Conservation (phyloP, 225 moss, liverwort and hornwort genomes). For the Ulota crispa region DNA sequence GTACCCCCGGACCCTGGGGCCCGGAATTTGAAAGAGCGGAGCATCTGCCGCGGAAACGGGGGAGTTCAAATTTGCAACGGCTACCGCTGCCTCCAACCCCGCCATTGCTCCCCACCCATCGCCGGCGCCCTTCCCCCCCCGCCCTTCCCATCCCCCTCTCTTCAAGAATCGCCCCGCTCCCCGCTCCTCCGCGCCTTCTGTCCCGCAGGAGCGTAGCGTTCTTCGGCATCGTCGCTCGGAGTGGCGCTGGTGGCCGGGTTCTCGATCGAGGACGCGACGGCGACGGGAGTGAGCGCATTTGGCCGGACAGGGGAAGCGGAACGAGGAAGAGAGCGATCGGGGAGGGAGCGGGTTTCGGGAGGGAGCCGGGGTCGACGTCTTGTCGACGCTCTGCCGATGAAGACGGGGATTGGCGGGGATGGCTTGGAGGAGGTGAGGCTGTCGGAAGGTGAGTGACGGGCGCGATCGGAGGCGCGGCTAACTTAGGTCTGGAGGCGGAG, state of each 20-base stretch:
- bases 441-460: conserved; percentile 38
- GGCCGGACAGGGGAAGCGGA: not conserved
- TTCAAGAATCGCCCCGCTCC: conserved; percentile 6
- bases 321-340: not conserved
- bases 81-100: conserved; percentile 25
- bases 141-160: not conserved
- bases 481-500: not conserved
- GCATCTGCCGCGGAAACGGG: conserved; percentile 31
- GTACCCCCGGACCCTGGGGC: not conserved
- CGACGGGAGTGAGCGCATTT: not conserved
- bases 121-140: not conserved
- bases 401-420: conserved; percentile 23
- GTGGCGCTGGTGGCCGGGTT: not conserved
- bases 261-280: not conserved
- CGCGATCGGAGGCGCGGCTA: not conserved
- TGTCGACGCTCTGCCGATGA: conserved; percentile 30
- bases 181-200: not conserved
- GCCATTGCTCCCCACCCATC: not conserved
- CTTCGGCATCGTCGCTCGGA: not conserved
- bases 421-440: conserved; percentile 29
- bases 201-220: not conserved
- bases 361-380: not conserved
- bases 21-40: not conserved
- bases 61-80: conserved; percentile 45
- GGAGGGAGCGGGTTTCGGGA: not conserved